Conservation (phyloP, 495 filamentous ascomycete species). For the Aspergillus hancockii region DNA sequence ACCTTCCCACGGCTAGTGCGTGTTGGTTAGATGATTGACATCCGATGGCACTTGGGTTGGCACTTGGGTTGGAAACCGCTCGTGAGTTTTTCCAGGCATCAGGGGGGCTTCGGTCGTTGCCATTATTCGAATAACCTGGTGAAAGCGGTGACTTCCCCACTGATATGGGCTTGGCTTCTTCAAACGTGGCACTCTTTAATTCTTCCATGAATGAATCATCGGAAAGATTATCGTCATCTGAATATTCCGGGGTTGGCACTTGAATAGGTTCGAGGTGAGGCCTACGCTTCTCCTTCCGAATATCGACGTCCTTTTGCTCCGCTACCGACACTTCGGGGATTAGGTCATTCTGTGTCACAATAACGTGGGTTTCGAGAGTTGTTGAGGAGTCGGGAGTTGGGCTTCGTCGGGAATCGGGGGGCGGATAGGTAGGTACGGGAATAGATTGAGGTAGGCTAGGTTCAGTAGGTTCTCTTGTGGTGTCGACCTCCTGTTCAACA, state of each 20-base stretch:
- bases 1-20: slow-evolving; percentile 38
- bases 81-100: slow-evolving; percentile 48
- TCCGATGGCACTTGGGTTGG: slow-evolving; percentile 37
- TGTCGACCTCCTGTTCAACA: slow-evolving; percentile 21
- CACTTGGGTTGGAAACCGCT: slow-evolving; percentile 51
- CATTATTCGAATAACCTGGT: slow-evolving; percentile 55
- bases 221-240: slow-evolving; percentile 66
- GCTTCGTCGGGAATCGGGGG: slow-evolving; percentile 19
- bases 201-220: slow-evolving; percentile 92
- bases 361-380: slow-evolving; percentile 11
- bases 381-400: slow-evolving; percentile 22
- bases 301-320: slow-evolving; percentile 18
- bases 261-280: slow-evolving; percentile 57
- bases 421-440: slow-evolving; percentile 25
- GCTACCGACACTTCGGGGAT: slow-evolving; percentile 23
- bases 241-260: slow-evolving; percentile 54
- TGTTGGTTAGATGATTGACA: slow-evolving; percentile 38
- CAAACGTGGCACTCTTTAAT: slow-evolving; percentile 75
- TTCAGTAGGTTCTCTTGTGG: slow-evolving; percentile 12
- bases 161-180: slow-evolving; percentile 80
- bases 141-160: slow-evolving; percentile 84
- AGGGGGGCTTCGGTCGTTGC: slow-evolving; percentile 27
- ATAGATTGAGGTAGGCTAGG: slow-evolving; percentile 18
- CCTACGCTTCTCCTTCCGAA: slow-evolving; percentile 49
- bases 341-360: slow-evolving; percentile 20